Evolutionary conservation across 2,329 filamentous ascomycete genomes (phyloP), one percentile per base, ranked within the genome.

Genomic region (Microdochium trichocladiopsis): DNA sequence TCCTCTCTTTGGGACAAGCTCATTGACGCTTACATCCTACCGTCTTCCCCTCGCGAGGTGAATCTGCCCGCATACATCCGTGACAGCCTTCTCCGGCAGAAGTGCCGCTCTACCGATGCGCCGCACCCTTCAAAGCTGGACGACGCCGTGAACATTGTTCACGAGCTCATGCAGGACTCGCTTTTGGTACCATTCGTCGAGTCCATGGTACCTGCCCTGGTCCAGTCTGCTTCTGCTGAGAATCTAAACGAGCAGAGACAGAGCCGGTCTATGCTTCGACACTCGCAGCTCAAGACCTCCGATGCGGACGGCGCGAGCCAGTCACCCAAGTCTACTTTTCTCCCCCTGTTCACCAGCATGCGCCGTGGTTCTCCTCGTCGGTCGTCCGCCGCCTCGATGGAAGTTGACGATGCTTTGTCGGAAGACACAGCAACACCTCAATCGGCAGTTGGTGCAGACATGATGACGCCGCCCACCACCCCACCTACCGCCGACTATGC

Each of bases 151-250:
- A 80, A 82, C 56, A 95, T 96, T 55, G 89, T 96, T 41, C 92
- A 93, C 67, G 94, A 97, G 60, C 76, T 99, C 52, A 97, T 99
- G 92, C 95, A 96, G 62, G 94, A 97, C 66, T 96, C 92, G 3
- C 89, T 97, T 1, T 77, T 97, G 50, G 85, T 96, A 1, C 92
- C 93, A 0, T 99, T 97, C 65, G 78, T 97, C 51, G 93, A 96
- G 56, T 80, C 79, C 0, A 70, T 80, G n/a, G 62, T 71, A 4
- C 63, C 72, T 60, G 50, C 69, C 67, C 51, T 61, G 1, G 55
- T 68, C 1, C 70, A 73, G 12, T 60, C 61, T 16, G 57, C 61
- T 10, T 53, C 58, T 16, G 69, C 75, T 24, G 71, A 72, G 8
- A 66, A 71, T n/a, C 33, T 52, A 11, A 55, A 60, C 16, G 69